These are phyloP conservation scores for Blakeslea trispora DNA, from an alignment of 371 early-diverging fungal genomes.

Conservation along the genomic window DNA sequence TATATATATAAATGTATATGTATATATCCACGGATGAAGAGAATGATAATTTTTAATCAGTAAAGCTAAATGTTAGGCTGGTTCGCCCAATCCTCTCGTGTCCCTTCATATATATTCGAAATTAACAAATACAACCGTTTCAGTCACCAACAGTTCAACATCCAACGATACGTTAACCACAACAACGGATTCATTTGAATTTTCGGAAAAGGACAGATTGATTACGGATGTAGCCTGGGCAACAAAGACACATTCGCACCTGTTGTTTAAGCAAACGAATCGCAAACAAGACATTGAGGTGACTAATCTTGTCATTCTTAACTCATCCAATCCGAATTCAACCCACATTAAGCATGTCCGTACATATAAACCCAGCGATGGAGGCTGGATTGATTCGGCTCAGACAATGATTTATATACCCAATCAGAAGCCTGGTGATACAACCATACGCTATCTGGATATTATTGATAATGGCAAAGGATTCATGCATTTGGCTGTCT, in stretches of 20 bases:
- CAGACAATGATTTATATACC: conserved; percentile 47
- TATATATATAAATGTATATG: conserved; percentile 9
- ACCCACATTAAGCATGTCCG: conserved; percentile 41
- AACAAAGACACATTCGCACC: conserved; percentile 48
- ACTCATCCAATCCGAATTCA: conserved; percentile 5
- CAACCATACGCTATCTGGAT: conserved; percentile 69
- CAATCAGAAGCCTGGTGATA: conserved; percentile 25
- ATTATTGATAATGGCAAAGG: conserved; percentile 72
- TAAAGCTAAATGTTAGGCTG: conserved; percentile 48
- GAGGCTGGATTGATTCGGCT: conserved; percentile 71
- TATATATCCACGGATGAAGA: too few relatives aligned
- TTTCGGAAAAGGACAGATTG: conserved; percentile 67
- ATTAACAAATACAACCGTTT: conserved; percentile 30
- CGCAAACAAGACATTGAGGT: conserved; percentile 82
- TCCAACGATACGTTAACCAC: conserved; percentile 13
- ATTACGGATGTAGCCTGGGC: conserved; percentile 83
- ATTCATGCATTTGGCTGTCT: conserved; percentile 80
- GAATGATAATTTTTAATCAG: not conserved
- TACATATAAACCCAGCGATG: conserved; percentile 61
- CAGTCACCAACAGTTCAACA: conserved; percentile 36
- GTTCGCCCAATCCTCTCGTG: conserved; percentile 83
- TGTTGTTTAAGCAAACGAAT: conserved; percentile 82
- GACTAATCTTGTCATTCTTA: conserved; percentile 54
- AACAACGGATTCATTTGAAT: conserved; percentile 29
- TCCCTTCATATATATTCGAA: conserved; percentile 69